These are phyloP conservation scores for Trichophyton verrucosum DNA, from an alignment of 2,329 filamentous ascomycete genomes.

Conservation along the genomic window DNA sequence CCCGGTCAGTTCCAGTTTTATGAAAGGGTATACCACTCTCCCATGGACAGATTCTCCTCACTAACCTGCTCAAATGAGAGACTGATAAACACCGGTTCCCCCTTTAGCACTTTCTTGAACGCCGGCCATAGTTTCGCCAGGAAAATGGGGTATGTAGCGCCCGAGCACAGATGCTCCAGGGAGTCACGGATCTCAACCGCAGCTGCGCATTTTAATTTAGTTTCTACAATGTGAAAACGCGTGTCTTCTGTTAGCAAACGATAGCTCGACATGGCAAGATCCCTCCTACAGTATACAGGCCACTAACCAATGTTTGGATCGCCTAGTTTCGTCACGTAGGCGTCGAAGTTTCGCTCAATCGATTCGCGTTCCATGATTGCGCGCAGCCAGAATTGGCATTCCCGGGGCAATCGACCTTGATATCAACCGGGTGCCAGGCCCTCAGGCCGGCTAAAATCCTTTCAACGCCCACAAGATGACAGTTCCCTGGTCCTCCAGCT, in stretches of 20 bases:
- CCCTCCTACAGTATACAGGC: not conserved
- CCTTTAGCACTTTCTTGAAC: slow-evolving; percentile 72
- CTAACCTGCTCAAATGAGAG: slow-evolving; percentile 77
- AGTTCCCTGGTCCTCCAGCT: not conserved
- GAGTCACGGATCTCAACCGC: slow-evolving; percentile 80
- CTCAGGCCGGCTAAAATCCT: slow-evolving; percentile 11
- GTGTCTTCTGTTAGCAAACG: not conserved
- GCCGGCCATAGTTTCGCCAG: slow-evolving; percentile 80
- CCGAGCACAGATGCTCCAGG: slow-evolving; percentile 70
- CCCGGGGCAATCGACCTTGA: not conserved
- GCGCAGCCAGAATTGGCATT: slow-evolving; percentile 5
- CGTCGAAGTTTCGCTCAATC: slow-evolving; percentile 38
- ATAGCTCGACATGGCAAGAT: slow-evolving; percentile 8
- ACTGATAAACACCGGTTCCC: slow-evolving; percentile 80
- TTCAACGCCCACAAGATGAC: not conserved
- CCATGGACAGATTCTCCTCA: slow-evolving; percentile 1
- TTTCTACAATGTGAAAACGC: slow-evolving; percentile 43
- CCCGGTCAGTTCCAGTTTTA: not conserved
- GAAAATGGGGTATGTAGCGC: slow-evolving; percentile 65
- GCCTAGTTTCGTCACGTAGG: slow-evolving; percentile 38
- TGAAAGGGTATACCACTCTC: slow-evolving; percentile 6
- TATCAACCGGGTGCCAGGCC: slow-evolving; percentile 11
- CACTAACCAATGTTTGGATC: slow-evolving; percentile 38
- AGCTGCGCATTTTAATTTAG: slow-evolving; percentile 67
- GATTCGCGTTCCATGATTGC: slow-evolving; percentile 16